Conservation (phyloP, 169 alveolate species). For the Ichthyophthirius multifiliis region DNA sequence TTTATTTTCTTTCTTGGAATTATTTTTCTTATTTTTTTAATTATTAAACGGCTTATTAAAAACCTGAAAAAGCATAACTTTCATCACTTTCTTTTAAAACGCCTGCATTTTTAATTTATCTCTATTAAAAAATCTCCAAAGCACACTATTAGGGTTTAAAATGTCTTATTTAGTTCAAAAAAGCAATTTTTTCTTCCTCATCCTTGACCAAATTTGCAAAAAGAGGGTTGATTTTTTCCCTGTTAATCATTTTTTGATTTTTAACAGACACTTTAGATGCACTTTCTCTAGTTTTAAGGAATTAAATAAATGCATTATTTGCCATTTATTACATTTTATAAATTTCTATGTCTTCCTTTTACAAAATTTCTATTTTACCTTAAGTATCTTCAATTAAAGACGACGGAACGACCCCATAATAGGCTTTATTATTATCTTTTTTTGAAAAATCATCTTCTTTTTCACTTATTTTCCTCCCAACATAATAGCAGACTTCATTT, state of each 20-base stretch:
- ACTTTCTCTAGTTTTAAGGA: slow-evolving; percentile 52
- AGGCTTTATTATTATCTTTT: slow-evolving; percentile 34
- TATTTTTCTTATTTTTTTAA: slow-evolving; percentile 5
- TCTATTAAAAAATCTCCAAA: slow-evolving; percentile 34
- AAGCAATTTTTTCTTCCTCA: slow-evolving; percentile 38
- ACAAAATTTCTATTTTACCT: slow-evolving; percentile 4
- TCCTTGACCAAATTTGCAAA: slow-evolving; percentile 8
- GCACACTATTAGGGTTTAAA: slow-evolving; percentile 56
- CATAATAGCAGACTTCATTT: slow-evolving; percentile 48
- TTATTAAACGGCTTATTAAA: background rate
- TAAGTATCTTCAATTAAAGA: slow-evolving; percentile 31
- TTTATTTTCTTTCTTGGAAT: slow-evolving; percentile 16
- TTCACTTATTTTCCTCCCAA: slow-evolving; percentile 55
- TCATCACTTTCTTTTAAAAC: slow-evolving; percentile 4
- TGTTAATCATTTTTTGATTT: background rate
- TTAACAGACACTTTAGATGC: slow-evolving; percentile 49
- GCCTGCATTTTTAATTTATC: background rate
- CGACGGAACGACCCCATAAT: slow-evolving; percentile 54
- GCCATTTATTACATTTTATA: slow-evolving; percentile 40
- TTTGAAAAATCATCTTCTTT: too few relatives aligned
- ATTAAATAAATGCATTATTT: slow-evolving; percentile 43
- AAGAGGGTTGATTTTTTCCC: slow-evolving; percentile 38
- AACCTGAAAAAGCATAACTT: slow-evolving; percentile 15
- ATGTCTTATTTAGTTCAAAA: slow-evolving; percentile 44
- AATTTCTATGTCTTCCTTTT: slow-evolving; percentile 30